Evolutionary conservation across 2,329 filamentous ascomycete species (phyloP), one percentile per base, ranked within the genome.

Genomic region (Aureobasidium leucospermi): DNA sequence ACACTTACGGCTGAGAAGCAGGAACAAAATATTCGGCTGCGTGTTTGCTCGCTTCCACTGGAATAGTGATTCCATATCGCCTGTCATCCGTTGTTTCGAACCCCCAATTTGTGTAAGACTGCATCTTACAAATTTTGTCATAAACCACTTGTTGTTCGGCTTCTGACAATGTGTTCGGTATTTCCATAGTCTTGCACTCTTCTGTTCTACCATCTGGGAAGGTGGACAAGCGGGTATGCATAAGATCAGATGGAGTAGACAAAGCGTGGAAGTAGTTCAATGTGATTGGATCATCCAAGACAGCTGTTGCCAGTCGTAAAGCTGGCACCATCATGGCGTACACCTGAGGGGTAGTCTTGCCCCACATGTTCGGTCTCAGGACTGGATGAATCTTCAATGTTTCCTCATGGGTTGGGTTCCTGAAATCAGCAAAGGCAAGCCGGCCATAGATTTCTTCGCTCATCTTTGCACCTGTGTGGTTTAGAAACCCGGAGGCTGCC

Each of bases 231-330:
- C 19, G 19, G 19, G 19, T 19, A 19, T 19, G 2, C 19, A 19
- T 53, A 3, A 10, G n/a, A 1, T 9, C 28, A 16, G 31, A 4
- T 9, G 49, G 49, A 15, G 19, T 32, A 6, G 49, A 7, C n/a
- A 53, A 9, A 15, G 49, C 49, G 19, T 42, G 5, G 6, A 42
- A 42, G 9, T 42, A 53, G 2, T 5, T 42, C 5, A 53, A 8
- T 19, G 49, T 53, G n/a, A 53, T 15, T 3, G 49, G 49, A 32
- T 53, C 38, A 38, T 53, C 49, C 49, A 53, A 19, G 15, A 53
- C 8, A 32, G 49, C 49, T 4, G 49, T 42, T 19, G 36, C 49
- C 8, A 42, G 7, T 3, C 31, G 28, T 7, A 53, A 28, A 31
- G 36, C 23, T 32, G 49, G 49, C 1, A 4, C 15, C 28, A 53